Percentiles rank a stretch among this genome's conserved stretches.
phyloP scores from a whole-genome alignment of 345 rosid species.

The Aethionema arabicum region DNA sequence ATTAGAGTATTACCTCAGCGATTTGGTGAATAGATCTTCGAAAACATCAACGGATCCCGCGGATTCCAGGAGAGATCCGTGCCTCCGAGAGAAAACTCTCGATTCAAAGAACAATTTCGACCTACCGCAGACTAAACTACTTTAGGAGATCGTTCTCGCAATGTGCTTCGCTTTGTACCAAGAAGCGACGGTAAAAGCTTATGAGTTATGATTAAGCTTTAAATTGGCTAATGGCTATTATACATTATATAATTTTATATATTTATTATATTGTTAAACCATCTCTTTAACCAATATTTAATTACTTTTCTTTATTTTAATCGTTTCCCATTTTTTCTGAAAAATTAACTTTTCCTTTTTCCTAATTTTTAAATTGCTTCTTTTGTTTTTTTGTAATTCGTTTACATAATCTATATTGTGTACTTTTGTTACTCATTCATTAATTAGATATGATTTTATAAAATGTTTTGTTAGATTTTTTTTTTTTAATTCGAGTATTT shows the following conservation, averaged over 20 bases:
- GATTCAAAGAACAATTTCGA: too few relatives aligned
- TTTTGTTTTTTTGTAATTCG: too few relatives aligned
- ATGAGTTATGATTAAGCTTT: not conserved
- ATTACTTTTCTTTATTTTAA: not conserved
- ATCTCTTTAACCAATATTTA: not conserved
- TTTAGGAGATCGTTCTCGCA: constrained; percentile 21
- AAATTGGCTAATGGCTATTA: not conserved
- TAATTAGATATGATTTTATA: not conserved
- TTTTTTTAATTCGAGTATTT: not conserved
- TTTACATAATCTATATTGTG: too few relatives aligned
- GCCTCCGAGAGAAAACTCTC: too few relatives aligned
- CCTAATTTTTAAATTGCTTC: too few relatives aligned
- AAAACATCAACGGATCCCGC: constrained; percentile 19
- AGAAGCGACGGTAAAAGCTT: not conserved
- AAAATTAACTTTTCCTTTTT: too few relatives aligned
- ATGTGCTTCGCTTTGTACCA: constrained; percentile 9
- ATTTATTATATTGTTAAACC: not conserved
- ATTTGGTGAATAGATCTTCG: constrained; percentile 18
- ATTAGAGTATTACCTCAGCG: constrained; percentile 28
- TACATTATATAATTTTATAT: not conserved
- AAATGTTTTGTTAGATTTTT: not conserved
- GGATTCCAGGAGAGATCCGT: constrained; percentile 26
- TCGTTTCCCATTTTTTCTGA: not conserved
- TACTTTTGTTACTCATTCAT: too few relatives aligned
- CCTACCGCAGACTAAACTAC: not conserved